These are phyloP conservation scores for Cardiosporidium cionae DNA, from an alignment of 169 alveolate species.

Conservation along the genomic window DNA sequence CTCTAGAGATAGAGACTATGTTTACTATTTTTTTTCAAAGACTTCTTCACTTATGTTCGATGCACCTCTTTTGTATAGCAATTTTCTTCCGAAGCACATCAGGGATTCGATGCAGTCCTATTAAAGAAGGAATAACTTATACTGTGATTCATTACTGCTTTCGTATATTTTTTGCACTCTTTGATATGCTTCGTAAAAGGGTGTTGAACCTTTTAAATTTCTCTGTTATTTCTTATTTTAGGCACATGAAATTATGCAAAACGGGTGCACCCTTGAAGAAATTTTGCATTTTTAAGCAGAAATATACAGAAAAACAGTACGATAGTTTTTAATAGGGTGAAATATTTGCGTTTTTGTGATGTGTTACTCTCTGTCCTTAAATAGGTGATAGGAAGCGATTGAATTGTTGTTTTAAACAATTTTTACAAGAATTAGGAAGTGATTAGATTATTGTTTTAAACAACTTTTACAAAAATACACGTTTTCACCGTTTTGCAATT, in stretches of 20 bases:
- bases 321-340: neutral
- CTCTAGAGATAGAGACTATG: too few relatives aligned
- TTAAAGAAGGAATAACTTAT: neutral
- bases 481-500: too few relatives aligned
- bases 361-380: too few relatives aligned
- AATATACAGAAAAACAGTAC: slow-evolving; percentile 13
- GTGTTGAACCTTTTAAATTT: neutral
- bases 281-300: slow-evolving; percentile 23
- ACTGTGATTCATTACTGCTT: neutral
- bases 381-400: too few relatives aligned
- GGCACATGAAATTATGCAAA: neutral
- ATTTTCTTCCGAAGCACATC: neutral
- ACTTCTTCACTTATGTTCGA: too few relatives aligned
- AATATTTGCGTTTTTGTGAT: neutral
- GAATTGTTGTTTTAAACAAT: too few relatives aligned
- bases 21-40: too few relatives aligned
- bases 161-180: too few relatives aligned
- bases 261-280: slow-evolving; percentile 14
- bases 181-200: too few relatives aligned
- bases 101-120: neutral
- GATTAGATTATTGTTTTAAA: too few relatives aligned
- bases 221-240: neutral
- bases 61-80: neutral
- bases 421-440: too few relatives aligned
- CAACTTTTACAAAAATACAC: too few relatives aligned